Conservation (phyloP, 495 filamentous ascomycete genomes). For the Penicillium psychrofluorescens region DNA sequence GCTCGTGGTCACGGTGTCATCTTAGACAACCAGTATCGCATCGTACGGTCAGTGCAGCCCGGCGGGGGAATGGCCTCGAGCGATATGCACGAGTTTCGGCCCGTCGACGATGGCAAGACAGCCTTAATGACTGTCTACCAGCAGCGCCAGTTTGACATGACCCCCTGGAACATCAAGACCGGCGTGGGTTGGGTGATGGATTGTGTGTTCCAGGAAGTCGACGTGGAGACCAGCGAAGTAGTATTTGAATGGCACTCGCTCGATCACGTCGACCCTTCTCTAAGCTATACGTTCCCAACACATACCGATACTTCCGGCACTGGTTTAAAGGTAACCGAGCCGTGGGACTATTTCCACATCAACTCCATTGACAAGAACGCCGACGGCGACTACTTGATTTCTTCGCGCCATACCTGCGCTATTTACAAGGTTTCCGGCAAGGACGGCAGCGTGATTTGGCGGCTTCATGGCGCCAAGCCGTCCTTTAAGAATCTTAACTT, state of each 20-base stretch:
- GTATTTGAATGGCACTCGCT: constrained; percentile 48
- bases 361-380: constrained; percentile 55
- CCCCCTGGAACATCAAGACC: constrained; percentile 38
- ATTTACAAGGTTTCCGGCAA: constrained; percentile 55
- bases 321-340: constrained; percentile 32
- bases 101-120: constrained; percentile 39
- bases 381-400: constrained; percentile 53
- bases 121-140: constrained; percentile 52
- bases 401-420: constrained; percentile 49
- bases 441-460: constrained; percentile 52
- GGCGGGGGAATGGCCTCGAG: constrained; percentile 41
- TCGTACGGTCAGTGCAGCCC: constrained; percentile 37
- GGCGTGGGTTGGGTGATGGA: constrained; percentile 46
- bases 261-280: constrained; percentile 43
- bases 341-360: constrained; percentile 62
- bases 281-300: constrained; percentile 35
- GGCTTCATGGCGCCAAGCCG: constrained; percentile 43
- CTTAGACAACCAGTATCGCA: constrained; percentile 42
- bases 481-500: constrained; percentile 43
- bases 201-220: constrained; percentile 44
- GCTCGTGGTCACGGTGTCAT: constrained; percentile 49
- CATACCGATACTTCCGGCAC: constrained; percentile 42
- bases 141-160: constrained; percentile 47
- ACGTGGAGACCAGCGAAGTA: constrained; percentile 41
- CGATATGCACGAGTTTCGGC: constrained; percentile 47